phyloP scores from a whole-genome alignment of 768 basidiomycete genomes.

The Suillus weaverae region DNA sequence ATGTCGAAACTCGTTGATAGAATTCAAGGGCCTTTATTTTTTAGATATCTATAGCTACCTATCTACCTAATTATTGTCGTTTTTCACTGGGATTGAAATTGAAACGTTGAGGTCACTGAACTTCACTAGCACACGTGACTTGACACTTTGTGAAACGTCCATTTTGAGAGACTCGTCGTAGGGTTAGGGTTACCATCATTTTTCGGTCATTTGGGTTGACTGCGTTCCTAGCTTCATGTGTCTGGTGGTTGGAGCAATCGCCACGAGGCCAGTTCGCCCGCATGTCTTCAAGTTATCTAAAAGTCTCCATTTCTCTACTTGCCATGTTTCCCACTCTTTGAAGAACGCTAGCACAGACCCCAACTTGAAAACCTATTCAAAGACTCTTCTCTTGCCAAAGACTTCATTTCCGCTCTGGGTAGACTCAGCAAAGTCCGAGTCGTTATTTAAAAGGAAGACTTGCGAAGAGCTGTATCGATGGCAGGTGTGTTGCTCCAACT shows the following conservation, averaged over 20 bases:
- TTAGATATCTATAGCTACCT: no score
- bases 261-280: background rate
- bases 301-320: background rate
- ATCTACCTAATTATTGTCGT: no score
- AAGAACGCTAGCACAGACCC: conserved; percentile 11
- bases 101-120: no score
- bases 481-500: conserved; percentile 54
- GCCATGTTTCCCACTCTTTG: background rate
- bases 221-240: background rate
- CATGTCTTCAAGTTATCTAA: background rate
- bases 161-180: background rate
- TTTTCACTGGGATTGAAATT: no score
- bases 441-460: conserved; percentile 56
- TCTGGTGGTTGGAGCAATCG: background rate
- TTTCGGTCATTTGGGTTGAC: background rate
- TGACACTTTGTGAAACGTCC: background rate
- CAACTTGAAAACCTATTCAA: conserved; percentile 42
- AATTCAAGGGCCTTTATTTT: no score
- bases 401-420: conserved; percentile 77
- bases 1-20: no score
- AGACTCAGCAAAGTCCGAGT: conserved; percentile 63
- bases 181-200: background rate
- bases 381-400: conserved; percentile 78
- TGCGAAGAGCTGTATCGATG: conserved; percentile 74
- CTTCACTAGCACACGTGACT: no score